Base-by-base conservation (phyloP, 2,329 filamentous ascomycete genomes). In the Hymenoscyphus albidus region DNA sequence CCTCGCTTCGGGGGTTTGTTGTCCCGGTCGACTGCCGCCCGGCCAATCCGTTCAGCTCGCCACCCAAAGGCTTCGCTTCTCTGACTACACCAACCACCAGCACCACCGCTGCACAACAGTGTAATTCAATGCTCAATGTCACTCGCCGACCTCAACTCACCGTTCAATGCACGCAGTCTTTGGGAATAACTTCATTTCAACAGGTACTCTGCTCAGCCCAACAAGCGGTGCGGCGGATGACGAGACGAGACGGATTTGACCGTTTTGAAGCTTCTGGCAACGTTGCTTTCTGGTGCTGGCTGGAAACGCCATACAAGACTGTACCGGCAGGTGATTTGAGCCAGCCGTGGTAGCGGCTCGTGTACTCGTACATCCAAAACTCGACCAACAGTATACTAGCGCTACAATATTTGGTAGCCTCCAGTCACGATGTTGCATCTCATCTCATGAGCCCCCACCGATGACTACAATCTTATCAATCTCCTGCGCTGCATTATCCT, bases 111-210 rank as follows among this genome's bases (percentile, higher is more conserved):
- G n/a, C 44, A 7, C 5, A 54, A 54, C 48, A 27, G 13, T n/a
- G 16, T n/a, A 44, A 44, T 12, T 54, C 48, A 54, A 54, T 13
- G 48, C 18, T 54, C 18, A 22, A 54, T 2, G 9, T 22, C 12
- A 54, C 48, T 54, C 48, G 18, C 48, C 48, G 48, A 54, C 48
- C 48, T 54, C 18, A 44, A 18, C 42, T 44, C 42, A 44, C 42
- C 42, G 42, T 44, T 44, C 42, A 44, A n/a, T 44, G 42, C 7
- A n/a, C 5, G n/a, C 42, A 51, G 10, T 51, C 14, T 48, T 51
- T 54, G n/a, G n/a, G 48, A 54, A 27, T 54, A 54, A 6, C 48
- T 12, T 54, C 48, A 54, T 35, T 35, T 35, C 35, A 10, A 9
- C 35, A 35, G 35, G 35, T 35, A 27, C 10, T 27, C 48, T n/a